These are phyloP conservation scores for Mesotaenium endlicherianum DNA, from an alignment of 139 green algal genomes.

Conservation along the genomic window DNA sequence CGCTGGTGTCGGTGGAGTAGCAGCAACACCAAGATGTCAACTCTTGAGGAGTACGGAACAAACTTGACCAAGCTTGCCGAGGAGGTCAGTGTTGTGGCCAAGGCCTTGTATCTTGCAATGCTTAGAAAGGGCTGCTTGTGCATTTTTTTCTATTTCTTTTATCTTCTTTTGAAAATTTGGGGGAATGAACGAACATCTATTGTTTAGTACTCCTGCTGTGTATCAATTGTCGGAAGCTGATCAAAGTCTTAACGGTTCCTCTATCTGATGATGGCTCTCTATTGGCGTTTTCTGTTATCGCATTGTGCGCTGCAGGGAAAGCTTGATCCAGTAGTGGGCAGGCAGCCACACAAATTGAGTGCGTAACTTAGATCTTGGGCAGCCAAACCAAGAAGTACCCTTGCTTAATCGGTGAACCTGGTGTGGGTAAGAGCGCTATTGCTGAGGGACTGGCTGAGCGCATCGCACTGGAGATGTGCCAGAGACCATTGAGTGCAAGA, in stretches of 20 bases:
- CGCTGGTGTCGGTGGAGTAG: conserved; percentile 69
- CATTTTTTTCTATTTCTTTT: too few relatives aligned
- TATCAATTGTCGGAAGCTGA: too few relatives aligned
- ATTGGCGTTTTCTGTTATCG: conserved; percentile 7
- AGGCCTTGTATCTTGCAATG: too few relatives aligned
- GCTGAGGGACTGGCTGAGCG: conserved; percentile 94
- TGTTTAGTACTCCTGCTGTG: too few relatives aligned
- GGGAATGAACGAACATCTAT: too few relatives aligned
- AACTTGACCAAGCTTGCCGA: conserved; percentile 93
- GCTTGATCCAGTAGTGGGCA: conserved; percentile 94
- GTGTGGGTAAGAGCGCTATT: conserved; percentile 98
- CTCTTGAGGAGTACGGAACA: conserved; percentile 97
- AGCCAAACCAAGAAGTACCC: conserved; percentile 98
- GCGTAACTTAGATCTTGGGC: conserved; percentile 98
- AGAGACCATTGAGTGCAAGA: conserved; percentile 99
- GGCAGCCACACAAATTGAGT: conserved; percentile 93
- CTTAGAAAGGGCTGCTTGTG: too few relatives aligned
- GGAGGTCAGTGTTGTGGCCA: neutral
- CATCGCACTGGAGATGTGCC: conserved; percentile 92
- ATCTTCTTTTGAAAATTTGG: too few relatives aligned
- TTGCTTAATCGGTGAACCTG: conserved; percentile 96
- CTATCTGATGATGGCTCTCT: neutral
- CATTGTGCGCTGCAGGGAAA: conserved; percentile 82
- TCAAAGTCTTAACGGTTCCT: neutral
- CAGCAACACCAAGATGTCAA: conserved; percentile 95